Conservation (phyloP, 192 early-diverging fungal genomes). For the Podila clonocystis region DNA sequence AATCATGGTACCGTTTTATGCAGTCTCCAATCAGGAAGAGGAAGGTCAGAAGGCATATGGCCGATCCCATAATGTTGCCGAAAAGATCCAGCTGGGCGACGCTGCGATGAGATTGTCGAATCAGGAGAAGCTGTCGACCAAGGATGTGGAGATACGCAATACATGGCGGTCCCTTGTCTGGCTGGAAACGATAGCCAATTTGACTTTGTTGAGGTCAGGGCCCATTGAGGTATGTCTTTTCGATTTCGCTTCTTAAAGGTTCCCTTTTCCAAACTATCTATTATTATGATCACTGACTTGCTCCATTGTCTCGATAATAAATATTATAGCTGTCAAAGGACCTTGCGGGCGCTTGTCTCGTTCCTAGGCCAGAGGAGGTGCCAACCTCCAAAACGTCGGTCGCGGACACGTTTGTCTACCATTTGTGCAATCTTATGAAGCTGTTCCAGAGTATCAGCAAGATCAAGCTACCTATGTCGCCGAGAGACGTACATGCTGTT, state of each 20-base stretch:
- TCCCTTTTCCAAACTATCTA: background rate
- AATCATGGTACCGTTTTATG: conserved; percentile 17
- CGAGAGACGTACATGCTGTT: conserved; percentile 23
- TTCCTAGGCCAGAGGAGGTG: conserved; percentile 18
- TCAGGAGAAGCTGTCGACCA: conserved; percentile 9
- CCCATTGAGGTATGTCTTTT: conserved; percentile 20
- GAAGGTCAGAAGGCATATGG: background rate
- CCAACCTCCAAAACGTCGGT: background rate
- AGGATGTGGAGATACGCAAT: conserved; percentile 29
- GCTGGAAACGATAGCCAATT: conserved; percentile 12
- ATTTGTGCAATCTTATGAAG: conserved; percentile 28
- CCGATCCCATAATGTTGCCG: conserved; percentile 5
- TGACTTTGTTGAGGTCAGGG: conserved; percentile 3
- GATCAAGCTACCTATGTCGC: conserved; percentile 27
- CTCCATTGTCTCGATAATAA: background rate
- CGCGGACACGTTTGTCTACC: background rate
- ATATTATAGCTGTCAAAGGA: conserved; percentile 18
- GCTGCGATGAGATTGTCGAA: conserved; percentile 6
- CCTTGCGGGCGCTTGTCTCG: conserved; percentile 6
- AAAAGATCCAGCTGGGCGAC: conserved; percentile 18
- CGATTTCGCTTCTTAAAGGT: background rate
- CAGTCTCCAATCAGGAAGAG: conserved; percentile 3
- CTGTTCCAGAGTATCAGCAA: conserved; percentile 22
- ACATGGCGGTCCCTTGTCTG: conserved; percentile 26
- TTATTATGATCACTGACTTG: background rate